Evolutionary conservation across 768 basidiomycete species (phyloP).

Genomic region (Exsudoporus frostii): DNA sequence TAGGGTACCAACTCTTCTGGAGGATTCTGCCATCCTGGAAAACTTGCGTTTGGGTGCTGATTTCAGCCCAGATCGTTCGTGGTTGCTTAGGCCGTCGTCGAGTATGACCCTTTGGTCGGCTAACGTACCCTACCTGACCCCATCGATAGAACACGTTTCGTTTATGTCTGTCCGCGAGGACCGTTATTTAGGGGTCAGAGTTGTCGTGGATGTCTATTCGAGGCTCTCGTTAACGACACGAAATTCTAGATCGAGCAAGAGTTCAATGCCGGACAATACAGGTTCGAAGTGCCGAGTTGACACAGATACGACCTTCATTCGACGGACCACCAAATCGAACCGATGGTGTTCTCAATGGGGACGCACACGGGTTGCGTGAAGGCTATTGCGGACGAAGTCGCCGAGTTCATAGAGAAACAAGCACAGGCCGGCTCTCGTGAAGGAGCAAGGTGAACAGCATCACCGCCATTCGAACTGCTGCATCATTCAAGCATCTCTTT

Average conservation of each 20-base stretch:
- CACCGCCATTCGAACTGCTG: neutral
- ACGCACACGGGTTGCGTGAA: conserved; percentile 43
- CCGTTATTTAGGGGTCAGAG: conserved; percentile 44
- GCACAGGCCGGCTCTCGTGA: conserved; percentile 34
- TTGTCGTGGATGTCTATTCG: neutral
- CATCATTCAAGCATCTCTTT: neutral
- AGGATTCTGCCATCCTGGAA: conserved; percentile 65
- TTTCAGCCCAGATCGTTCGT: conserved; percentile 45
- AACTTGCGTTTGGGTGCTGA: conserved; percentile 47
- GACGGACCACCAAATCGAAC: conserved; percentile 40
- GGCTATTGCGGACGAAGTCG: conserved; percentile 41
- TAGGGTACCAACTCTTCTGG: conserved; percentile 63
- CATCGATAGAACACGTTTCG: conserved; percentile 35
- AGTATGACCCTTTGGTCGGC: conserved; percentile 24
- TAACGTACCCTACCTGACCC: neutral
- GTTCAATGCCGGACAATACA: conserved; percentile 53
- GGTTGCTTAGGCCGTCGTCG: conserved; percentile 65
- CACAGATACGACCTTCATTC: conserved; percentile 18
- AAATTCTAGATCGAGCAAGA: conserved; percentile 41
- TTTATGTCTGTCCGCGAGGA: conserved; percentile 48
- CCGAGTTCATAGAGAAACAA: conserved; percentile 40
- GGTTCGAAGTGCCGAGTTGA: conserved; percentile 41
- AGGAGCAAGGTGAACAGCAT: conserved; percentile 38
- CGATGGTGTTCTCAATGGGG: conserved; percentile 49
- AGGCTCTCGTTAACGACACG: neutral